Evolutionary conservation across 2,329 filamentous ascomycete species (phyloP), one percentile per base, ranked within the genome.

Genomic region (Botrytis aclada): DNA sequence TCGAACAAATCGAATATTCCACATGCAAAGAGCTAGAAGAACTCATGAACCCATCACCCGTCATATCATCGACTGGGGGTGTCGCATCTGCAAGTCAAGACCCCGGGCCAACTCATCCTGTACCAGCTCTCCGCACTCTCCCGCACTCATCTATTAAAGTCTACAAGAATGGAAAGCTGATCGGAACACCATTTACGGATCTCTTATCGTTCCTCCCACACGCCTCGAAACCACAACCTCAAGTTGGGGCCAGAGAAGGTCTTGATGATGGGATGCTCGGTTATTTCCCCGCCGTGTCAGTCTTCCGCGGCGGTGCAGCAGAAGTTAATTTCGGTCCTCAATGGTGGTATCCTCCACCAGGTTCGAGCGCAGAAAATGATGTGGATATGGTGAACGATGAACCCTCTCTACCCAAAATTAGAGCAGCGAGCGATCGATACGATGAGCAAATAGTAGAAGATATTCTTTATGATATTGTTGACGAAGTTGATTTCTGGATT

Each of bases 371-470:
- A 79, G 75, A 74, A 72, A 80, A 81, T 39, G 86, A 88, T 70
- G 83, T 84, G 18, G 86, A 87, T 61, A 86, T 88, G 83, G 77
- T 81, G 4, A 83, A 82, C 69, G 82, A 77, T 76, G 81, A 78
- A 77, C 32, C 54, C 7, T 25, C 47, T 41, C 51, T 41, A 16
- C 6, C 37, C n/a, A 72, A 29, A 29, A 34, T 72, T 5, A 67
- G 88, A 47, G 85, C 93, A 0, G 85, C 97, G 34, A 88, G 89
- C 12, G 93, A 97, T 75, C 89, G 96, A 45, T 98, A 94, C 82
- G 89, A 90, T 74, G 95, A 99, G 81, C 95, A 98, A 84, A 95
- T 99, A 74, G 94, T 92, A 22, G 96, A 99, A 83, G 96, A 99
- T 79, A 86, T 98, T 37, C 88, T 97, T 43, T 97, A 94, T 81